These are phyloP conservation scores for Ceriops tagal DNA, from an alignment of 345 rosid species.

Conservation along the genomic window DNA sequence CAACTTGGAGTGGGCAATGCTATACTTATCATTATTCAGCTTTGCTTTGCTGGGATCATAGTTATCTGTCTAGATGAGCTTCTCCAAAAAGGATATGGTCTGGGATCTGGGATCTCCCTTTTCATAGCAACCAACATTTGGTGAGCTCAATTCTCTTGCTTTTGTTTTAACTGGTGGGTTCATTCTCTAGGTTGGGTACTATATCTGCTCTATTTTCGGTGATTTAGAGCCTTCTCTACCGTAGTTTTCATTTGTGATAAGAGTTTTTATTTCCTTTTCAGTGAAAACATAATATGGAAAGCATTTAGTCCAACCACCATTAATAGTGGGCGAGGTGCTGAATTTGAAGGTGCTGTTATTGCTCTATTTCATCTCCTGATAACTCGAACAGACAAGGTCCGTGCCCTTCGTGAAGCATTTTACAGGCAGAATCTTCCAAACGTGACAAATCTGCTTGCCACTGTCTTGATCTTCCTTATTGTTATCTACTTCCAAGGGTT, in stretches of 20 bases:
- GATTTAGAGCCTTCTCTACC: background rate
- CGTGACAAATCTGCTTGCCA: constrained; percentile 80
- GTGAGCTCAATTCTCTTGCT: constrained; percentile 26
- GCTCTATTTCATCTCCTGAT: constrained; percentile 78
- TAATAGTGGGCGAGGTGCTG: constrained; percentile 86
- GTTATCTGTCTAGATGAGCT: constrained; percentile 83
- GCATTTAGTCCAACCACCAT: constrained; percentile 89
- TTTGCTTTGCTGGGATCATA: constrained; percentile 78
- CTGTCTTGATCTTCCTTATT: constrained; percentile 71
- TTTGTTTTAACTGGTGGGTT: background rate
- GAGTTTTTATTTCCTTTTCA: constrained; percentile 26
- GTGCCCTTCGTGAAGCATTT: constrained; percentile 78
- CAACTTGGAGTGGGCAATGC: constrained; percentile 87
- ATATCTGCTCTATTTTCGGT: background rate
- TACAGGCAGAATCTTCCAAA: constrained; percentile 89
- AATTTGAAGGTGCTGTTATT: constrained; percentile 90
- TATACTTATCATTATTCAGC: constrained; percentile 70
- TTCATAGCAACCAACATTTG: constrained; percentile 90
- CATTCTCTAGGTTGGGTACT: background rate
- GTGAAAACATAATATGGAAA: constrained; percentile 85
- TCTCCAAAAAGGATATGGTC: constrained; percentile 77
- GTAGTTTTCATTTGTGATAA: background rate
- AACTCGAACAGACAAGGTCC: constrained; percentile 71
- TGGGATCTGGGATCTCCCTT: constrained; percentile 84
- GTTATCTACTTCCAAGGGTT: constrained; percentile 94